A percentile compares a stretch with the other conserved stretches of the same genome.
Evolutionary conservation across 345 rosid genomes (phyloP).

Genomic region (Cardamine occulta): DNA sequence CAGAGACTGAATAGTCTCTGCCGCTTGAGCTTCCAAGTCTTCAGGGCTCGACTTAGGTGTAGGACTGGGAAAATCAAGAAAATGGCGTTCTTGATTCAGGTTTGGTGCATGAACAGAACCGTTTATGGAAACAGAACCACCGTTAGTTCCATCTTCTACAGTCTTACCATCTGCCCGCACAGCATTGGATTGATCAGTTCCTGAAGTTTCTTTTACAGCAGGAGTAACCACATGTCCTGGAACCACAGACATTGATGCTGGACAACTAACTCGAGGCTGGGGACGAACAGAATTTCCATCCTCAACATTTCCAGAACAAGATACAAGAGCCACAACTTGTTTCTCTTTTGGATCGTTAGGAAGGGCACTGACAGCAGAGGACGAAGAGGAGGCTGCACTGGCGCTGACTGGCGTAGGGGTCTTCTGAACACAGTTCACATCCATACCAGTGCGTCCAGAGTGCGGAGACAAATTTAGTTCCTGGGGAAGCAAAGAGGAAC

Average conservation of each 20-base stretch:
- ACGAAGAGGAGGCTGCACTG: slow-evolving; percentile 48
- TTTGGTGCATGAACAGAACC: slow-evolving; percentile 51
- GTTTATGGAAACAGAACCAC: slow-evolving; percentile 46
- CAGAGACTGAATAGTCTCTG: slow-evolving; percentile 52
- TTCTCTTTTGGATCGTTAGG: slow-evolving; percentile 43
- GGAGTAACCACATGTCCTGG: slow-evolving; percentile 44
- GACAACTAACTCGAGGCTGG: slow-evolving; percentile 48
- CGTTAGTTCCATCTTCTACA: slow-evolving; percentile 50
- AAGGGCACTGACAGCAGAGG: slow-evolving; percentile 46
- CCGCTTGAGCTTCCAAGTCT: slow-evolving; percentile 53
- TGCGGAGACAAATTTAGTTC: slow-evolving; percentile 24
- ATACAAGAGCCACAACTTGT: slow-evolving; percentile 39
- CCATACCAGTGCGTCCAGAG: slow-evolving; percentile 37
- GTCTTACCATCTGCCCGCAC: slow-evolving; percentile 49
- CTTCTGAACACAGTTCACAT: slow-evolving; percentile 44
- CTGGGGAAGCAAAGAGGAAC: slow-evolving; percentile 35
- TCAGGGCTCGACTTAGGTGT: slow-evolving; percentile 52
- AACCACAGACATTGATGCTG: slow-evolving; percentile 43
- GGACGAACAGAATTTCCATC: slow-evolving; percentile 42
- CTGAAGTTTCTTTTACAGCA: slow-evolving; percentile 41
- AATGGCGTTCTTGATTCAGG: slow-evolving; percentile 52
- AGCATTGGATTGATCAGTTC: slow-evolving; percentile 46
- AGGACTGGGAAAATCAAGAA: slow-evolving; percentile 57
- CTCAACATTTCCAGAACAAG: slow-evolving; percentile 42
- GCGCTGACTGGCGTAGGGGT: slow-evolving; percentile 39